Conservation (phyloP, 164 flowering plant species). For the Euptelea pleiosperma region DNA sequence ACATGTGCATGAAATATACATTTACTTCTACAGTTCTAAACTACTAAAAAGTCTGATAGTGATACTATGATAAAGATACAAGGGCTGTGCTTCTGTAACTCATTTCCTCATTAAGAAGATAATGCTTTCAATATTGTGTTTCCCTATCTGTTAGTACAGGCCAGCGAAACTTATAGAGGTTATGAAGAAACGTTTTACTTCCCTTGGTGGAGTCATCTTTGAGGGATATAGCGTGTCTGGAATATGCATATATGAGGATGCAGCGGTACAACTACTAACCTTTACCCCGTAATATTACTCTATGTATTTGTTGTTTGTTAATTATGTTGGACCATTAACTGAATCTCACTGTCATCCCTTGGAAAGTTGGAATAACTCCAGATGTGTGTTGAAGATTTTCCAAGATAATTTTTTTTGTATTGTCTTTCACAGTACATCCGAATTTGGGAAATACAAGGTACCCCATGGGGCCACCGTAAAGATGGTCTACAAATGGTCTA, state of each 20-base stretch:
- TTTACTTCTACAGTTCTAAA: background rate
- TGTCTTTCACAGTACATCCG: no score
- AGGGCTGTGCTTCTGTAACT: background rate
- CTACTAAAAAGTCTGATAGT: background rate
- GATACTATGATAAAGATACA: no score
- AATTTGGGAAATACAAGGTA: no score
- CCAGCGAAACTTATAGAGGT: conserved; percentile 79
- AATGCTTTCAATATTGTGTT: conserved; percentile 7
- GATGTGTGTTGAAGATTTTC: no score
- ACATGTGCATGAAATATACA: background rate
- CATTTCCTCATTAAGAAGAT: background rate
- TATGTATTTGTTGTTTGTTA: background rate
- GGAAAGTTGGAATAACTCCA: no score
- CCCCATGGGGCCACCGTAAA: no score
- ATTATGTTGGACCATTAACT: background rate
- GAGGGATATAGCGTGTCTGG: conserved; percentile 71
- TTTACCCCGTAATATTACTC: background rate
- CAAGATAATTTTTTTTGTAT: no score
- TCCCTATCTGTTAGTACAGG: conserved; percentile 35
- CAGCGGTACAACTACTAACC: conserved; percentile 53
- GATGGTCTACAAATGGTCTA: no score
- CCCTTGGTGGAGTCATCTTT: conserved; percentile 85
- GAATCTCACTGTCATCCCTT: no score
- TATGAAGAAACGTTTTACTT: conserved; percentile 64
- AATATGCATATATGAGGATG: conserved; percentile 65